phyloP scores from a whole-genome alignment of 805 yeast species.

The Naumovozyma castellii region DNA sequence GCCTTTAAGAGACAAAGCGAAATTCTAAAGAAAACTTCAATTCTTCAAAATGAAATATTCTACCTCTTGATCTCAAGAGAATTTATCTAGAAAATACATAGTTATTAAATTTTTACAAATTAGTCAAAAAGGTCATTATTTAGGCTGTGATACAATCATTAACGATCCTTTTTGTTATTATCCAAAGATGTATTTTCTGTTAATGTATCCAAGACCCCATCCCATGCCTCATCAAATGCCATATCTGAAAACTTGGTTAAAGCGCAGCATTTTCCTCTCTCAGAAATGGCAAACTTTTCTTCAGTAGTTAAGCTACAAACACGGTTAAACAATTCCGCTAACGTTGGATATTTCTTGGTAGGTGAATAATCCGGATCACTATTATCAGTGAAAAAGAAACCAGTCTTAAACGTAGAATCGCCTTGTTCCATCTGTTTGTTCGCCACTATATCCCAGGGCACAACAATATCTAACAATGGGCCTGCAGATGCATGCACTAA shows the following conservation, averaged over 20 bases:
- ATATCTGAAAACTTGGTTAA: conserved; percentile 51
- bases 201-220: conserved; percentile 2
- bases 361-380: conserved; percentile 59
- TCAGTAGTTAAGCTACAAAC: conserved; percentile 33
- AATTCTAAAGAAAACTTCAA: too few relatives aligned
- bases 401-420: conserved; percentile 45
- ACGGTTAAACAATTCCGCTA: conserved; percentile 41
- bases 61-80: too few relatives aligned
- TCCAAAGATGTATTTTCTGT: neutral
- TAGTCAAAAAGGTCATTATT: too few relatives aligned
- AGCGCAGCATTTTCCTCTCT: conserved; percentile 38
- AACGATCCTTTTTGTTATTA: neutral
- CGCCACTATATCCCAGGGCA: conserved; percentile 36
- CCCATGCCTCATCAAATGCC: conserved; percentile 50
- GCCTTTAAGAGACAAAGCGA: too few relatives aligned
- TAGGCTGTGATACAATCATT: neutral
- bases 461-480: conserved; percentile 79
- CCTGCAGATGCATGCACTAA: conserved; percentile 94
- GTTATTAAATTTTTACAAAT: too few relatives aligned
- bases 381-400: conserved; percentile 66
- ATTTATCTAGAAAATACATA: too few relatives aligned
- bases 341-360: conserved; percentile 32
- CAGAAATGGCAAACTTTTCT: conserved; percentile 35
- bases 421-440: conserved; percentile 19
- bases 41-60: too few relatives aligned